These are phyloP conservation scores for Cryphonectria parasitica DNA, from an alignment of 2,329 filamentous ascomycete species.

Conservation along the genomic window DNA sequence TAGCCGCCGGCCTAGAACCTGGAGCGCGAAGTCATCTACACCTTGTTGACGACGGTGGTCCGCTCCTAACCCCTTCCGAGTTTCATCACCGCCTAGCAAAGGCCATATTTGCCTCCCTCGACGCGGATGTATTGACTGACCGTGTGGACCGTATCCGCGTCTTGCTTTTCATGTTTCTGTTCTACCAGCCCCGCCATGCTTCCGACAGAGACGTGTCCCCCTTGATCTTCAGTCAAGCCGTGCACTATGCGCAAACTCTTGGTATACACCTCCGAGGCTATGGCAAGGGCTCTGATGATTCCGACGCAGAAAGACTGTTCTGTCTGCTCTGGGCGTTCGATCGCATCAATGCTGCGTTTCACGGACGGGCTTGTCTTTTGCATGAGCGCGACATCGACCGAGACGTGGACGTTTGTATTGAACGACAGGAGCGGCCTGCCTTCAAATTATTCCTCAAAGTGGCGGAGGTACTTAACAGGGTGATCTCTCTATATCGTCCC, in stretches of 20 bases:
- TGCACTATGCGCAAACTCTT: conserved; percentile 61
- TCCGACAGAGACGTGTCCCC: conserved; percentile 60
- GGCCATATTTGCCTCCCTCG: conserved; percentile 53
- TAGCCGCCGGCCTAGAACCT: conserved; percentile 57
- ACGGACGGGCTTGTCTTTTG: conserved; percentile 62
- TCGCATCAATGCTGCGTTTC: conserved; percentile 61
- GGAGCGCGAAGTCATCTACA: conserved; percentile 50
- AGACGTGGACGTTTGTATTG: conserved; percentile 55
- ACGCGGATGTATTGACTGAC: conserved; percentile 58
- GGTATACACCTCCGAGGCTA: conserved; percentile 55
- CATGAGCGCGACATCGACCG: conserved; percentile 64
- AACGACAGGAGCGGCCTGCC: conserved; percentile 50
- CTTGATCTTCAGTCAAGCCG: conserved; percentile 55
- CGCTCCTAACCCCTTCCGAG: conserved; percentile 48
- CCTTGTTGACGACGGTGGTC: conserved; percentile 45
- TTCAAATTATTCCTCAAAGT: conserved; percentile 63
- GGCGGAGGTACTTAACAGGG: conserved; percentile 58
- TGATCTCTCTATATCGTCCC: conserved; percentile 65
- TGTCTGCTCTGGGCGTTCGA: conserved; percentile 66
- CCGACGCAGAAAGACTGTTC: conserved; percentile 54
- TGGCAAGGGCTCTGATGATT: conserved; percentile 36
- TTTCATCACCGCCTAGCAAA: conserved; percentile 54
- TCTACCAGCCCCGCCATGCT: conserved; percentile 57
- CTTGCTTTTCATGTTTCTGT: conserved; percentile 59
- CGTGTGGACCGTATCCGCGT: conserved; percentile 59